Evolutionary conservation across 495 filamentous ascomycete species (phyloP), one percentile per base, ranked within the genome.

Genomic region (Aspergillus indologenus): DNA sequence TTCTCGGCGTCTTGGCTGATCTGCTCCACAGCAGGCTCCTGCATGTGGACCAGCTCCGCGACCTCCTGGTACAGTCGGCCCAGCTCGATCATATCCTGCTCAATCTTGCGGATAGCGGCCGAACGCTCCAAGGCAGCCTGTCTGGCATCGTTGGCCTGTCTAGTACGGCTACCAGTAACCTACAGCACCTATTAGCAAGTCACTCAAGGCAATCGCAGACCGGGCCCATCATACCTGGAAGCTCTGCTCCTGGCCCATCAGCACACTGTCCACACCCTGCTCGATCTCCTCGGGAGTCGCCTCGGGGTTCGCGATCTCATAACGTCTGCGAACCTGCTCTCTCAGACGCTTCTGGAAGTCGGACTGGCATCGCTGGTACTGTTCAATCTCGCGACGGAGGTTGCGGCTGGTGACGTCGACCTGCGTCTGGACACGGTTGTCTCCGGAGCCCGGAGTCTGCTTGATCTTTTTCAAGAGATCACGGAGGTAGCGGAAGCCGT

Each of bases 31-130:
- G 84, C 76, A 1, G 82, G 80, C 63, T 96, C 91, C 74, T 97
- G 92, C 78, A 94, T 83, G 49, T 89, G 78, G 47, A 98, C 83
- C 49, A 94, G 75, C 53, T 85, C 83, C 49, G 93, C 88, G 71
- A 96, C 86, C 63, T 96, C 88, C 60, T 89, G 81, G 80, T 95
- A 92, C 42, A 98, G 75, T 62, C 91, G 82, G 23, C 86, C 83
- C 22, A 98, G 80, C 70, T 97, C 90, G 24, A 88, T 84, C 77
- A 98, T 86, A 68, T 91, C 87, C 64, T 83, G 77, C 79, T 96
- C 91, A 64, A 98, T 96, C 76, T 92, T 89, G 68, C 91, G 86
- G 69, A 98, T 90, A 17, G 89, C 92, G 47, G 87, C 85, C 74
- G 96, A 93, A 61, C 94, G 89, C 64, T 87, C 84, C 71, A 89